phyloP scores from a whole-genome alignment of 106 monocot species.

The Iris macrosiphon region DNA sequence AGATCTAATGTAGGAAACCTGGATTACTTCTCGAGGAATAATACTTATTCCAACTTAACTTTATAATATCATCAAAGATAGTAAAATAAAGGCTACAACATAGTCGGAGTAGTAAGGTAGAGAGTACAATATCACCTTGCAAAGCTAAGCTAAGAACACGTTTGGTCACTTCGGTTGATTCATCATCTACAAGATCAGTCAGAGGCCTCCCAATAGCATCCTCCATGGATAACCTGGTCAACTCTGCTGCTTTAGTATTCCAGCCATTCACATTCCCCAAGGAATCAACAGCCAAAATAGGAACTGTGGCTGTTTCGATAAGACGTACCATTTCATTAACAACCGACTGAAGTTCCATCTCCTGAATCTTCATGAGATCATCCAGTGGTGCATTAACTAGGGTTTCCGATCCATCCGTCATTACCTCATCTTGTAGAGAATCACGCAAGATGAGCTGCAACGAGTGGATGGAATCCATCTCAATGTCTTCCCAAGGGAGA shows the following conservation, averaged over 20 bases:
- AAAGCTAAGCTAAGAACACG: constrained; percentile 53
- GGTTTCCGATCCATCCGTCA: constrained; percentile 17
- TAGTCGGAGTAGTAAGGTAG: constrained; percentile 1
- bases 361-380: constrained; percentile 38
- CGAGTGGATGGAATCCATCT: constrained; percentile 95
- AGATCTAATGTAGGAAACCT: too few relatives aligned
- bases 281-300: constrained; percentile 78
- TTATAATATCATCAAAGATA: too few relatives aligned
- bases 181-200: constrained; percentile 46
- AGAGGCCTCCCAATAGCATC: constrained; percentile 75
- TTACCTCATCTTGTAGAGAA: constrained; percentile 33
- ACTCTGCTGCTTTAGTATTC: constrained; percentile 75
- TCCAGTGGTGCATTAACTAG: constrained; percentile 27
- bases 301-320: constrained; percentile 85
- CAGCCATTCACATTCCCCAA: constrained; percentile 78
- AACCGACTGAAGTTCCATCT: constrained; percentile 50
- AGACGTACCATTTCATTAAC: constrained; percentile 95
- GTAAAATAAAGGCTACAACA: too few relatives aligned
- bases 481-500: constrained; percentile 88
- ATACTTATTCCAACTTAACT: too few relatives aligned
- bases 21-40: too few relatives aligned
- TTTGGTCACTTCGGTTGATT: constrained; percentile 51
- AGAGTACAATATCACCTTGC: constrained; percentile 39
- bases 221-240: constrained; percentile 62
- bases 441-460: constrained; percentile 83